Conservation (phyloP, 345 rosid species). For the Eucalyptus guilfoylei region DNA sequence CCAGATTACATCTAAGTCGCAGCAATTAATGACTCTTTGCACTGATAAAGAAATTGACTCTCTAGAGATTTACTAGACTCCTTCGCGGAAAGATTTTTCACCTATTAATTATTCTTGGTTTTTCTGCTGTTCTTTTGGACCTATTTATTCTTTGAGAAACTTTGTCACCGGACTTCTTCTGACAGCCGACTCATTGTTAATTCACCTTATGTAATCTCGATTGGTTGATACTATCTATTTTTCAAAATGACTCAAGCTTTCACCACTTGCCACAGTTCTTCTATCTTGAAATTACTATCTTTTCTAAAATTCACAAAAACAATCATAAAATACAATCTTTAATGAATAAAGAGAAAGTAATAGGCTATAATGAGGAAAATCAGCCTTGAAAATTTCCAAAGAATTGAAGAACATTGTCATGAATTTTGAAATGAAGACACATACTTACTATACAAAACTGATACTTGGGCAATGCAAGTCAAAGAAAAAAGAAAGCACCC, state of each 20-base stretch:
- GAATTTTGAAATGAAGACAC: background rate
- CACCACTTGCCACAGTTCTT: background rate
- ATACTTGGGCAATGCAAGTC: background rate
- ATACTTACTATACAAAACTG: background rate
- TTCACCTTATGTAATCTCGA: background rate
- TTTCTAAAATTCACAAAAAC: background rate
- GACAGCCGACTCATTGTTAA: background rate
- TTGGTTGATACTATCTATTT: background rate
- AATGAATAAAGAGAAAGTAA: background rate
- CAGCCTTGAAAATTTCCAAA: background rate
- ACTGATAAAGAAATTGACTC: background rate
- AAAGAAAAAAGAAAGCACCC: background rate
- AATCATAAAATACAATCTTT: background rate
- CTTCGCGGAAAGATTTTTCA: rapidly evolving
- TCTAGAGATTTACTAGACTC: background rate
- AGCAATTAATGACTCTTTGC: background rate
- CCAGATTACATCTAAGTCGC: background rate
- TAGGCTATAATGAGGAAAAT: background rate
- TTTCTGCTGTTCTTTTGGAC: background rate
- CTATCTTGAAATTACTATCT: background rate
- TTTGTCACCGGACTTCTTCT: background rate
- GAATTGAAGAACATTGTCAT: background rate
- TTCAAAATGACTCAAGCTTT: background rate
- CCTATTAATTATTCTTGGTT: background rate
- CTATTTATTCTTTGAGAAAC: background rate